Base-by-base conservation (phyloP, 495 filamentous ascomycete genomes). In the Lasiosphaeria hispida region DNA sequence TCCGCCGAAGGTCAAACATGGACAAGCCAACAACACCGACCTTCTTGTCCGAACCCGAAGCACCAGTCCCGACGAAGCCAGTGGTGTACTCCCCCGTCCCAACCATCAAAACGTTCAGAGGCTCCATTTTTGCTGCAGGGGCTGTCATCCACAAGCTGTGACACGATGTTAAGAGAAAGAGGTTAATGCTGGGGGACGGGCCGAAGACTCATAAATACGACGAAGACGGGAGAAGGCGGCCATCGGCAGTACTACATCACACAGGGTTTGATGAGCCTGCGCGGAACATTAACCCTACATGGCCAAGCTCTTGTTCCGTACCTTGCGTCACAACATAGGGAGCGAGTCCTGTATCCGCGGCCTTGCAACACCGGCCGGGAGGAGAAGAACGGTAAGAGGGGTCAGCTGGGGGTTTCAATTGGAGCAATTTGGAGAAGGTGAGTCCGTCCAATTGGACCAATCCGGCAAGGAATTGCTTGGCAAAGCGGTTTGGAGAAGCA, bases 11-110 rank as follows among this genome's bases (percentile, higher is more conserved):
- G 66, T 97, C 92, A 67, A 97, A 96, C 59, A 97, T 77, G 33
- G 89, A 91, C 62, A 97, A 74, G 1, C 90, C 92, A 6, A 97
- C 92, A 0, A 97, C 92, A 49, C 92, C 92, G 13, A 96, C 86
- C 67, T 95, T 95, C 77, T 96, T 96, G 80, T 96, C 91, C 34
- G 88, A 92, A 9, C 80, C 81, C 1, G 90, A 93, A 45, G 83
- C 86, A 45, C 84, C 86, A 63, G 83, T 85, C 45, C 87, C 89
- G 60, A 92, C 89, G 64, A 91, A 94, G 38, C 91, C 91, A 44
- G 92, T 96, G 60, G 92, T 97, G 81, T 96, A 96, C 76, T 97
- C 92, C 55, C 92, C 91, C n/a, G 89, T 92, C 23, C 90, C 90
- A 37, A 95, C 83, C 92, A 96, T 96, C 71, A 93, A 82, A 57